A percentile compares a stretch with the other conserved stretches of the same genome.
Conservation (phyloP, 495 filamentous ascomycete genomes). For the Trichoderma virens region DNA sequence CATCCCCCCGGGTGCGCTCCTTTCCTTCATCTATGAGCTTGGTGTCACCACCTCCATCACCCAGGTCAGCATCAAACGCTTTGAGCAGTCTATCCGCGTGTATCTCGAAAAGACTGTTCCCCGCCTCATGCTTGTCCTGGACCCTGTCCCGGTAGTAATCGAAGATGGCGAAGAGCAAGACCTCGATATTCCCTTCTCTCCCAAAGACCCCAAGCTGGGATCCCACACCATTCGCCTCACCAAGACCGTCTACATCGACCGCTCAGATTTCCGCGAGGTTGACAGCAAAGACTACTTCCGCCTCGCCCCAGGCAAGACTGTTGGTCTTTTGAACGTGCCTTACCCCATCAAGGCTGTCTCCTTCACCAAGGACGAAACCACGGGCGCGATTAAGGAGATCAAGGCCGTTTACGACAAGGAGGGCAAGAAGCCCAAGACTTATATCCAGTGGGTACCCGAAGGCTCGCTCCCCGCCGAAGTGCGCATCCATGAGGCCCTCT, state of each 20-base stretch:
- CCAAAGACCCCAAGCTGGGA: constrained; percentile 61
- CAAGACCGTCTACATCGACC: constrained; percentile 86
- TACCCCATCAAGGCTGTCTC: constrained; percentile 73
- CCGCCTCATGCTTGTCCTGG: constrained; percentile 76
- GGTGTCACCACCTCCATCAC: constrained; percentile 72
- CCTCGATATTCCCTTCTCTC: constrained; percentile 63
- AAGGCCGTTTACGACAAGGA: constrained; percentile 58
- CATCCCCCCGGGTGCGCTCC: constrained; percentile 77
- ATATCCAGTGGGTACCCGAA: constrained; percentile 83
- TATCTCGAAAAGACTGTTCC: constrained; percentile 82
- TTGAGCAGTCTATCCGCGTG: constrained; percentile 70
- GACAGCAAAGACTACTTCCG: constrained; percentile 88
- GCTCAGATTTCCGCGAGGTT: constrained; percentile 81
- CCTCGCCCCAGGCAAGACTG: constrained; percentile 80
- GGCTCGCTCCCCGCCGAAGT: constrained; percentile 66
- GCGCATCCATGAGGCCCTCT: constrained; percentile 73
- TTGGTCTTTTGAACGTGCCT: constrained; percentile 78
- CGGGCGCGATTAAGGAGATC: constrained; percentile 63
- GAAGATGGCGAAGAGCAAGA: constrained; percentile 66
- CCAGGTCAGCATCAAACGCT: constrained; percentile 63
- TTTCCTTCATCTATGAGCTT: constrained; percentile 80
- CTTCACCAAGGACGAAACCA: constrained; percentile 61
- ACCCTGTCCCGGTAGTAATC: constrained; percentile 72
- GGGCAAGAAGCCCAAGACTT: constrained; percentile 76
- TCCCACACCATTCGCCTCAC: constrained; percentile 64